A percentile compares a stretch with the other conserved stretches of the same genome.
Conservation (phyloP, 106 monocot species). For the Platanthera guangdongensis region DNA sequence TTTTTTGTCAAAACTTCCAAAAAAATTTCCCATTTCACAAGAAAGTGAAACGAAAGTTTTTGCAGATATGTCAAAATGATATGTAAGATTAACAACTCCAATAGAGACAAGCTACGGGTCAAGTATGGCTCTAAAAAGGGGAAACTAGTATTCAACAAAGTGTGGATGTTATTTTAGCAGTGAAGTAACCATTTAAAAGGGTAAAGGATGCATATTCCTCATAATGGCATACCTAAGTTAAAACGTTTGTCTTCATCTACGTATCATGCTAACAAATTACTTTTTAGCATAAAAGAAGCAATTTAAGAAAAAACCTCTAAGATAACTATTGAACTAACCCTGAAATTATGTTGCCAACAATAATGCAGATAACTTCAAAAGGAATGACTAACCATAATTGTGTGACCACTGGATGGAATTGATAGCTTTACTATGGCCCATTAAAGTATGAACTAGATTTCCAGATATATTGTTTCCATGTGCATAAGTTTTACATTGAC, state of each 20-base stretch:
- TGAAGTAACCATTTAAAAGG: background rate
- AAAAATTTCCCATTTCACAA: background rate
- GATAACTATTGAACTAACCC: too few relatives aligned
- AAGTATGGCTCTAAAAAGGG: background rate
- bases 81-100: background rate
- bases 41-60: background rate
- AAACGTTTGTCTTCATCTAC: background rate
- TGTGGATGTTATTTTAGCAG: background rate
- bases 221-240: background rate
- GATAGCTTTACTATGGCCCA: constrained; percentile 56
- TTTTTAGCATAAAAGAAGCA: background rate
- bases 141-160: background rate
- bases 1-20: background rate
- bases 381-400: constrained; percentile 49
- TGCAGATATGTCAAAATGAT: constrained; percentile 1
- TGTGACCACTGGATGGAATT: constrained; percentile 85
- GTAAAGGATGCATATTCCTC: background rate
- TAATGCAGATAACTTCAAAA: background rate
- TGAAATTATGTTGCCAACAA: constrained; percentile 1
- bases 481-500: constrained; percentile 12
- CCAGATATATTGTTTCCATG: constrained; percentile 15
- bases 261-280: background rate
- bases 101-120: background rate
- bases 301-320: background rate
- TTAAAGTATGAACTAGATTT: constrained; percentile 31